A percentile compares a stretch with the other conserved stretches of the same genome.
phyloP scores from a whole-genome alignment of 768 basidiomycete species.

The Lanmaoa pseudosensibilis region DNA sequence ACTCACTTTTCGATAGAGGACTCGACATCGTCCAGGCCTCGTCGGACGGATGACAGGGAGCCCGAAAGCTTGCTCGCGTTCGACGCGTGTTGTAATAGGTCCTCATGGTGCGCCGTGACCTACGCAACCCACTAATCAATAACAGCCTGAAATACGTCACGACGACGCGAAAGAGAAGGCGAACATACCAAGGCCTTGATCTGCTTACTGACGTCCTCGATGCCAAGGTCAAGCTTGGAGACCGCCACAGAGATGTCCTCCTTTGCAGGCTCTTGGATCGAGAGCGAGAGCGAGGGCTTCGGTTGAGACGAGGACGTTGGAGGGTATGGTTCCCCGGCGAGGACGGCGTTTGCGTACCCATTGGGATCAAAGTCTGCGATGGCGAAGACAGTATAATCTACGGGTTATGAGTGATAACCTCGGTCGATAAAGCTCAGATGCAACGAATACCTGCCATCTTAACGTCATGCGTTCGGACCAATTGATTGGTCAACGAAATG shows the following conservation, averaged over 20 bases:
- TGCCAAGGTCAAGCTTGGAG: conserved; percentile 79
- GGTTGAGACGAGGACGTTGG: conserved; percentile 34
- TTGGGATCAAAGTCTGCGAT: conserved; percentile 77
- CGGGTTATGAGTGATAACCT: background rate
- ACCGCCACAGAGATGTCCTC: conserved; percentile 91
- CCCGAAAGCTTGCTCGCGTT: conserved; percentile 69
- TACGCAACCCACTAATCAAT: conserved; percentile 31
- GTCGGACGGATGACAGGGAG: conserved; percentile 63
- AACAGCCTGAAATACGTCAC: no score
- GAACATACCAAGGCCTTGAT: conserved; percentile 75
- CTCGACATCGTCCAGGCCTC: conserved; percentile 73
- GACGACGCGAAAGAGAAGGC: background rate
- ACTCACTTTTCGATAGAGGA: conserved; percentile 73
- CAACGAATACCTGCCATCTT: conserved; percentile 24
- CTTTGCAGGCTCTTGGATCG: conserved; percentile 55
- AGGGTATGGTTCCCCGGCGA: conserved; percentile 80
- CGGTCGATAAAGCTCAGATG: background rate
- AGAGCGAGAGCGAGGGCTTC: conserved; percentile 24
- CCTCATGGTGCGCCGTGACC: conserved; percentile 83
- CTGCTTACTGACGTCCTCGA: conserved; percentile 92
- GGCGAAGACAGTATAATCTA: conserved; percentile 78
- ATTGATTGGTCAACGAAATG: background rate
- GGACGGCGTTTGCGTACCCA: conserved; percentile 87
- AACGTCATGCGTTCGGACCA: background rate
- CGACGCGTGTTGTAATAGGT: conserved; percentile 79